Base-by-base conservation (phyloP, 208 protist species). In the Wallacemonas sp. region DNA sequence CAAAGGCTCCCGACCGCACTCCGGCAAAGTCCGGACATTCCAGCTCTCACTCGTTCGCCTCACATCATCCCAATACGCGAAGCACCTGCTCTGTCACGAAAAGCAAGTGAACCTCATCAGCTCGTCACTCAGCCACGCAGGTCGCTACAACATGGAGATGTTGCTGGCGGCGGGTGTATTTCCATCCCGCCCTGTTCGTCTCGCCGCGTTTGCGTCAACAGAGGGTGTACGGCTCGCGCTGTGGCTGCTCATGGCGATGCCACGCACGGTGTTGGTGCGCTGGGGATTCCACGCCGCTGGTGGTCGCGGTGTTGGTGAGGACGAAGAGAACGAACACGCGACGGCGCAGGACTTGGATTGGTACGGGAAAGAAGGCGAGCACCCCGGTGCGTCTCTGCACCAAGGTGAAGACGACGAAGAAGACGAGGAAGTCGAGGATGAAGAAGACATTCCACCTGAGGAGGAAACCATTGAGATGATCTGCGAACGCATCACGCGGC, bases 241-340 rank as follows among this genome's bases (percentile, higher is more conserved):
- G 58, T 92, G 82, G 80, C 76, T 91, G 58, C 72, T 90, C 45
- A 34, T 88, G 61, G 51, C 66, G 12, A 63, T 89, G 46, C 86
- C 89, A 4, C 51, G 59, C 22, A 27, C 39, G 19, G 6, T 80
- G 31, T 55, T 95, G 6, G 42, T 58, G 26, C n/a, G 34, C 51
- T 94, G 88, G 85, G 71, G 69, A 26, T 44, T 70, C 34, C 11
- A 51, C 34, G 21, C 19, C 66, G 44, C 1, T 19, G 22, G 3
- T 11, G 42, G 26, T 26, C 24, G 6, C 22, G 46, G 31, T 4
- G 21, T 33, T 26, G 9, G 46, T 21, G 42, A 26, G 4, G 11
- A 30, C 22, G 33, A 6, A 6, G 56, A 12, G 8, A n/a, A 17
- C 9, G 8, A 27, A 6, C 51, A 27, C 26, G 51, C 34, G 31